Conservation (phyloP, 768 basidiomycete genomes). For the Russula brevipes region DNA sequence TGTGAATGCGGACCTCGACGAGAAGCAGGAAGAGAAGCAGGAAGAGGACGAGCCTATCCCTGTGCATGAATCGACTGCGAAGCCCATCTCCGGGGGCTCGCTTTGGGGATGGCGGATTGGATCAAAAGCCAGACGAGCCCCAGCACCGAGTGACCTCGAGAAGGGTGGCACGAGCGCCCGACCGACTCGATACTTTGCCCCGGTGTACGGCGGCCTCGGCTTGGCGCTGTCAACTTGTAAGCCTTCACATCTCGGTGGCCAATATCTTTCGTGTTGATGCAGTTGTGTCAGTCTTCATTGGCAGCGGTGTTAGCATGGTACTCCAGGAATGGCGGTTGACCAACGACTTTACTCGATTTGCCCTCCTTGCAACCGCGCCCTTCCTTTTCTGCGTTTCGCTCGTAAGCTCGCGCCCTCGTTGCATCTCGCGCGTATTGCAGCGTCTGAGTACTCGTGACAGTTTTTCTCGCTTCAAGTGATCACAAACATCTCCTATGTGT, state of each 20-base stretch:
- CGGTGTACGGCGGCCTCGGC: conserved; percentile 67
- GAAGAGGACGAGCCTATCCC: background rate
- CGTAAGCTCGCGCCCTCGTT: conserved; percentile 37
- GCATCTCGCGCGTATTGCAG: background rate
- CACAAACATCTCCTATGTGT: conserved; percentile 62
- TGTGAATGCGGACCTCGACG: conserved; percentile 50
- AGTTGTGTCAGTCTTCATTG: conserved; percentile 54
- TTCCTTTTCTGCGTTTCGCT: conserved; percentile 73
- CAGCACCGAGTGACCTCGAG: conserved; percentile 43
- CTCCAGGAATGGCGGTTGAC: conserved; percentile 69
- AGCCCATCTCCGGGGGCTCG: conserved; percentile 23
- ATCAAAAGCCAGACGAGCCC: conserved; percentile 31
- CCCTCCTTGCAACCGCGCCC: conserved; percentile 58
- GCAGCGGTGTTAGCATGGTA: conserved; percentile 51
- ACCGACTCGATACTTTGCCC: conserved; percentile 57
- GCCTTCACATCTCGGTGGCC: background rate
- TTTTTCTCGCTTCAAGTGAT: conserved; percentile 73
- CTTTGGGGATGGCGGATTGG: conserved; percentile 29
- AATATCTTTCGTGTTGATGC: background rate
- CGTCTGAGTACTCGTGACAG: conserved; percentile 32
- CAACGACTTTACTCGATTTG: conserved; percentile 55
- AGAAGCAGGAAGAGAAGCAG: conserved; percentile 35
- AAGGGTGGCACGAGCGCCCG: conserved; percentile 36
- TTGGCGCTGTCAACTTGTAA: conserved; percentile 61
- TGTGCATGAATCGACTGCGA: conserved; percentile 2